A percentile compares a stretch with the other conserved stretches of the same genome.
These are phyloP conservation scores for Aurantiochytrium sp. DNA, from an alignment of 108 stramenopile species.

Conservation along the genomic window DNA sequence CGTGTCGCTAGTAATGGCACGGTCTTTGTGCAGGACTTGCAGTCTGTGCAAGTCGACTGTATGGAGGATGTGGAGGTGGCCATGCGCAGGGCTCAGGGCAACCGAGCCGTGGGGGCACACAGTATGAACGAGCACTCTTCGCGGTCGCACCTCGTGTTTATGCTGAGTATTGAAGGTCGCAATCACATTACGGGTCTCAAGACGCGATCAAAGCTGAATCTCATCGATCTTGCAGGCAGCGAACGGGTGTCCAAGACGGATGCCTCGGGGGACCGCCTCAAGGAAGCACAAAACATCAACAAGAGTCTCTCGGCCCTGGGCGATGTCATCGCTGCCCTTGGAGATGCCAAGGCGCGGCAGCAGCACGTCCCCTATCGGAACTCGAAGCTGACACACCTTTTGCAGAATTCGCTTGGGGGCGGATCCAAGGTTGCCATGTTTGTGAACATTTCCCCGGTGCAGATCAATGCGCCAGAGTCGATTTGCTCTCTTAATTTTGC, in stretches of 20 bases:
- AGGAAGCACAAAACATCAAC: conserved; percentile 59
- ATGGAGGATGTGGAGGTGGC: conserved; percentile 30
- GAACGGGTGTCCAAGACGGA: conserved; percentile 43
- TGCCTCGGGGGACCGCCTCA: conserved; percentile 50
- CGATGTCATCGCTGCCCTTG: conserved; percentile 52
- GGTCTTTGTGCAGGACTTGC: conserved; percentile 64
- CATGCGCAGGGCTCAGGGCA: conserved; percentile 28
- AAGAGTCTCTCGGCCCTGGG: conserved; percentile 50
- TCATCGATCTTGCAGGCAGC: conserved; percentile 33
- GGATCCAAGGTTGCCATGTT: conserved; percentile 55
- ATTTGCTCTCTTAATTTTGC: conserved; percentile 53
- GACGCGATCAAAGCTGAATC: conserved; percentile 26
- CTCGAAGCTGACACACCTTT: conserved; percentile 54
- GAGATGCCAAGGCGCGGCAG: neutral
- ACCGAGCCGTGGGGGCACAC: conserved; percentile 49
- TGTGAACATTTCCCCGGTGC: conserved; percentile 50
- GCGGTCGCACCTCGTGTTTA: conserved; percentile 37
- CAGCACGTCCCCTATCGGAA: conserved; percentile 54
- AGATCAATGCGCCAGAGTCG: conserved; percentile 42
- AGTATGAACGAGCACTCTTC: conserved; percentile 55
- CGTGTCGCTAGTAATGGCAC: conserved; percentile 41
- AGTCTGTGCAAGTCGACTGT: conserved; percentile 41
- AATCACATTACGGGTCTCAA: conserved; percentile 27
- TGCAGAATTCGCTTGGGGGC: conserved; percentile 51
- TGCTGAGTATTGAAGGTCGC: conserved; percentile 33